Percentiles rank a stretch among this genome's conserved stretches.
Evolutionary conservation across 805 yeast genomes (phyloP).

Genomic region (Yarrowia divulgata): DNA sequence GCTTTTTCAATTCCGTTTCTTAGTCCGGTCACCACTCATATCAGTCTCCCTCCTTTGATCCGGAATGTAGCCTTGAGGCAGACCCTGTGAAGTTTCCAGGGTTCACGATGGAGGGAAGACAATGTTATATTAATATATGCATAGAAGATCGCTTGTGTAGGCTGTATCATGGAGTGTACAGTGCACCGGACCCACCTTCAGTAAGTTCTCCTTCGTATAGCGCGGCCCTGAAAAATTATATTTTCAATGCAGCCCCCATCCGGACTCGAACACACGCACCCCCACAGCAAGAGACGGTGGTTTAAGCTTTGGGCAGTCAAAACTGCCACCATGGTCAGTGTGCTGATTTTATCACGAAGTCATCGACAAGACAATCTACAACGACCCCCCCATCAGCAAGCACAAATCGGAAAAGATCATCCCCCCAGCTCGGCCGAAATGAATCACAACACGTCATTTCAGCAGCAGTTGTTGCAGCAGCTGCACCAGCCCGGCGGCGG

Average conservation of each 20-base stretch:
- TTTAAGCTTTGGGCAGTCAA: conserved; percentile 19
- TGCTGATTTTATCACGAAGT: conserved; percentile 34
- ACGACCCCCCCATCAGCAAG: conserved; percentile 14
- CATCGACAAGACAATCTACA: conserved; percentile 16
- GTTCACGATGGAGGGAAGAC: too few species aligned
- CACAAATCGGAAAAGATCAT: conserved; percentile 5
- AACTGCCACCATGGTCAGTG: conserved; percentile 37
- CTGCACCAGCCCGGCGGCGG: conserved; percentile 39
- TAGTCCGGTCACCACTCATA: too few species aligned
- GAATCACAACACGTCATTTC: conserved; percentile 40
- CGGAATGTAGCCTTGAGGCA: too few species aligned
- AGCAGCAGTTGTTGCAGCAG: conserved; percentile 40
- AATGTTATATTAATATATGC: not conserved
- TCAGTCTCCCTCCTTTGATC: too few species aligned
- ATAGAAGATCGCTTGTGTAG: not conserved
- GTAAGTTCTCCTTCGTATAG: too few species aligned
- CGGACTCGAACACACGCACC: conserved; percentile 30
- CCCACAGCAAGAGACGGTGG: not conserved
- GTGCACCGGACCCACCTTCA: too few species aligned
- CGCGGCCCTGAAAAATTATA: not conserved
- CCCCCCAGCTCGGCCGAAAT: conserved; percentile 26
- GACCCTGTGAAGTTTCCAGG: too few species aligned
- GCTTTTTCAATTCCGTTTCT: too few species aligned
- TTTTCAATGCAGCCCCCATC: not conserved
- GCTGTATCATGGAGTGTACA: too few species aligned